Percentiles rank a stretch among this genome's conserved stretches.
These are phyloP conservation scores for Mycena galopus DNA, from an alignment of 768 basidiomycete genomes.

Conservation along the genomic window DNA sequence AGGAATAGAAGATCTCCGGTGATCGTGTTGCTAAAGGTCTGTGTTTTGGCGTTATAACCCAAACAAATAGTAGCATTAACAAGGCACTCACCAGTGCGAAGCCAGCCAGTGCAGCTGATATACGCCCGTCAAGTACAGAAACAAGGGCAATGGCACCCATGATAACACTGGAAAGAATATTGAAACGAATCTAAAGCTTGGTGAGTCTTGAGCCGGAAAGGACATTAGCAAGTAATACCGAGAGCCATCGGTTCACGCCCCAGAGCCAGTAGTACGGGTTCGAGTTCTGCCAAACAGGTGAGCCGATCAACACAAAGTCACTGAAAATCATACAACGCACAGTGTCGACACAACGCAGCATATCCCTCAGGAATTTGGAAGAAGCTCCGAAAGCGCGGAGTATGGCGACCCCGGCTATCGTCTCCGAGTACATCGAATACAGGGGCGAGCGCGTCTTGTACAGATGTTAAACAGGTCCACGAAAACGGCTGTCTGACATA, in stretches of 20 bases:
- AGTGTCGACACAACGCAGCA: constrained; percentile 86
- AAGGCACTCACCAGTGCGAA: constrained; percentile 88
- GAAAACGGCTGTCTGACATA: not conserved
- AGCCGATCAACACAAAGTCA: constrained; percentile 12
- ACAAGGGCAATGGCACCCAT: constrained; percentile 80
- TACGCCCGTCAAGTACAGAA: constrained; percentile 74
- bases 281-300: constrained; percentile 51
- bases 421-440: constrained; percentile 64
- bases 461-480: not conserved
- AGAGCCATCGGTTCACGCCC: constrained; percentile 94
- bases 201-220: not conserved
- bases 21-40: constrained; percentile 77
- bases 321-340: constrained; percentile 56
- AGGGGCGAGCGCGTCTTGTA: constrained; percentile 57
- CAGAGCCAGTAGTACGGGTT: constrained; percentile 94
- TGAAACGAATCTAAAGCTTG: constrained; percentile 69
- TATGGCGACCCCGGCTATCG: constrained; percentile 78
- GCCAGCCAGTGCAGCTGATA: constrained; percentile 86
- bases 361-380: constrained; percentile 87
- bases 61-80: too few relatives aligned
- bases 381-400: constrained; percentile 91
- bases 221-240: constrained; percentile 50
- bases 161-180: constrained; percentile 79
- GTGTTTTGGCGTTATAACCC: too few relatives aligned
- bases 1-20: constrained; percentile 79